These are phyloP conservation scores for Coleophoma cylindrospora DNA, from an alignment of 2,329 filamentous ascomycete genomes.

Conservation along the genomic window DNA sequence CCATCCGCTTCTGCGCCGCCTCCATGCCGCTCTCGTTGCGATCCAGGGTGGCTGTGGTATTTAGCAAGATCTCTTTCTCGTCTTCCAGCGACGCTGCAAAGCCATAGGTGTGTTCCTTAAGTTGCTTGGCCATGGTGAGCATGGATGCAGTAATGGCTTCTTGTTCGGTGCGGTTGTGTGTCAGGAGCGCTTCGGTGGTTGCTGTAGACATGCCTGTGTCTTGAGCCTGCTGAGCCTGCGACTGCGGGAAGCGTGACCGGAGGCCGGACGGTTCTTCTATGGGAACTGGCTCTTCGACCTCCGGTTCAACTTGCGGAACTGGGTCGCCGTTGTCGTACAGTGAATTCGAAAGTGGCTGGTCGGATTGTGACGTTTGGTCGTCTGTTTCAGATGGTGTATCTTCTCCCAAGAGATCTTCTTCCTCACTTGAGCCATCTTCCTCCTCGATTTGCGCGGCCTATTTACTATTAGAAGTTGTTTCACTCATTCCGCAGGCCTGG, in stretches of 20 bases:
- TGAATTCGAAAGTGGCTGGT: slow-evolving; percentile 1
- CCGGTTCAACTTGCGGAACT: slow-evolving; percentile 1
- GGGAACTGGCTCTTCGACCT: background rate
- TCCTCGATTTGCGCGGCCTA: slow-evolving; percentile 10
- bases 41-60: slow-evolving; percentile 71
- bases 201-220: slow-evolving; percentile 33
- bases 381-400: slow-evolving; percentile 43
- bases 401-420: slow-evolving; percentile 51
- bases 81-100: slow-evolving; percentile 69
- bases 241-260: slow-evolving; percentile 12
- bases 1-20: slow-evolving; percentile 71
- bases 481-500: background rate
- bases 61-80: slow-evolving; percentile 65
- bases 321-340: background rate
- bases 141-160: slow-evolving; percentile 77
- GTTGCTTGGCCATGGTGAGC: slow-evolving; percentile 69
- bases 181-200: slow-evolving; percentile 66
- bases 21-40: slow-evolving; percentile 73
- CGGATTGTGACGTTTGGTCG: slow-evolving; percentile 10
- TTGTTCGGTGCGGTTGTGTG: slow-evolving; percentile 75
- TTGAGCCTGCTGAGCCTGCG: background rate
- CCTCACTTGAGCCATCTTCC: slow-evolving; percentile 35
- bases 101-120: slow-evolving; percentile 69
- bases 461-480: slow-evolving; percentile 16
- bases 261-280: slow-evolving; percentile 17